Evolutionary conservation across 2,329 filamentous ascomycete genomes (phyloP), one percentile per base, ranked within the genome.

Genomic region (Fragosphaeria purpurea): DNA sequence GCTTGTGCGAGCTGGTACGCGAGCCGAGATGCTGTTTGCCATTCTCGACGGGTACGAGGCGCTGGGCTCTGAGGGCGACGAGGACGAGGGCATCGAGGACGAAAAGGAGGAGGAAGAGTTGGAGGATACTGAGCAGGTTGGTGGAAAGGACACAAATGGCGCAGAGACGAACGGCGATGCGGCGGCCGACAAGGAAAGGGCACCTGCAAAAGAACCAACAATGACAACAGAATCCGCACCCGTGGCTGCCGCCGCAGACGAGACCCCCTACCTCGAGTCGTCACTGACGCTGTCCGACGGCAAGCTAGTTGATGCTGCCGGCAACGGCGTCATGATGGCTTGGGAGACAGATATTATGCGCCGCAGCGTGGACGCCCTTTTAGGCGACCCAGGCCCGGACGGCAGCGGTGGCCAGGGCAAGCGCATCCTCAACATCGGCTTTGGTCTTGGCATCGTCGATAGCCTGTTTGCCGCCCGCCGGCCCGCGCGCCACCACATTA

Each of bases 291-390:
- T 86, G 65, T 73, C 76, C 46, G 71, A 77, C 51, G 76, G 76
- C 56, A 83, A 83, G 53, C 76, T 93, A 3, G 75, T 93, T 6
- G 87, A 93, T 62, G 74, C 79, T 4, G 79, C 82, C 56, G 76
- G 81, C 55, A 95, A 95, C 63, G 88, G 86, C 48, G 86, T 95
- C 44, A 95, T 95, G 88, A 95, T 95, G 88, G 77, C 83, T 40
- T 95, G 88, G 88, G 88, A 95, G 67, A 85, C 83, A 2, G 80
- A 83, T 56, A 93, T 95, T 59, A 95, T 95, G 88, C 77, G 78
- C 53, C 76, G 79, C 47, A 88, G 85, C 50, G 87, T 88, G 44
- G 76, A 83, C 55, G 76, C 79, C 11, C 71, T 94, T 1, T 71
- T 94, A 0, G 72, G 83, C 5, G 7, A 52, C 56, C 41, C 48